Conservation (phyloP, 1,284 basidiomycete genomes). For the Tylopilus orsonianus region DNA sequence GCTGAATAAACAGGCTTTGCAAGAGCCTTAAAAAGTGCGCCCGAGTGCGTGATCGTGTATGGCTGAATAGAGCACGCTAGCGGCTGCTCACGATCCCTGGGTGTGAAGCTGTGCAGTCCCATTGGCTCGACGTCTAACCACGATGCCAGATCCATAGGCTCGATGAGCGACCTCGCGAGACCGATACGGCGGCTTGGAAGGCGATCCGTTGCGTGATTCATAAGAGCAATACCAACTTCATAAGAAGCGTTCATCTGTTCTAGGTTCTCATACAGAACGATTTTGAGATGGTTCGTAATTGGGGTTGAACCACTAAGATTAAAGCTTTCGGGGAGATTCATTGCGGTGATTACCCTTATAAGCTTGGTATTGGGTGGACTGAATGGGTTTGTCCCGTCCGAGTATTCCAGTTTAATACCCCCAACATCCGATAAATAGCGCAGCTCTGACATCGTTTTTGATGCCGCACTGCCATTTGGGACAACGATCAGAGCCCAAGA, state of each 20-base stretch:
- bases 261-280: constrained; percentile 85
- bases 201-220: constrained; percentile 62
- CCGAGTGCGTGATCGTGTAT: constrained; percentile 87
- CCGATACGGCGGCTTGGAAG: constrained; percentile 76
- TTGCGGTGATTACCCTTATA: constrained; percentile 57
- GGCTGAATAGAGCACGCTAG: constrained; percentile 70
- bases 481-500: constrained; percentile 59
- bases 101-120: constrained; percentile 77
- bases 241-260: constrained; percentile 83
- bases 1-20: constrained; percentile 84
- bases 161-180: constrained; percentile 76
- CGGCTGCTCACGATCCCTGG: constrained; percentile 81
- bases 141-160: constrained; percentile 75
- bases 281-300: constrained; percentile 47
- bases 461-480: constrained; percentile 49
- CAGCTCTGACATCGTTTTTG: constrained; percentile 52
- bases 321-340: constrained; percentile 44
- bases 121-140: constrained; percentile 80
- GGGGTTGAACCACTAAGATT: constrained; percentile 23
- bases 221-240: constrained; percentile 78
- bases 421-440: constrained; percentile 39
- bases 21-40: constrained; percentile 89
- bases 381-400: constrained; percentile 35
- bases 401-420: constrained; percentile 46
- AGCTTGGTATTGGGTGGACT: constrained; percentile 38